Evolutionary conservation across 768 basidiomycete genomes (phyloP).

Genomic region (Mycena metata): DNA sequence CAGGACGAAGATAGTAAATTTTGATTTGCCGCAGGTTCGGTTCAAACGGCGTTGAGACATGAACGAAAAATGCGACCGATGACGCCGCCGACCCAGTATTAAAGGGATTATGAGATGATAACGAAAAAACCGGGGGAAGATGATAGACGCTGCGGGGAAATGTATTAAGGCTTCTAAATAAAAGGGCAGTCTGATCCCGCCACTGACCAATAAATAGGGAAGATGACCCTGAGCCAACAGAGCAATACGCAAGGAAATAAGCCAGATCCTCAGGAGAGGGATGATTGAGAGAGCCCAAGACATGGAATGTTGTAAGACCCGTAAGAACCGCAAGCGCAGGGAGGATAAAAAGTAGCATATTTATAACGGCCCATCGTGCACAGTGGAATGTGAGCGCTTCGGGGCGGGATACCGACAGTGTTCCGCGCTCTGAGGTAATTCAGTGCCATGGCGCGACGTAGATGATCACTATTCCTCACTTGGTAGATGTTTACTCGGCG

Average conservation of each 20-base stretch:
- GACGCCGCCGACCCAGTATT: background rate
- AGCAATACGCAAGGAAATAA: background rate
- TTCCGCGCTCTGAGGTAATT: too few relatives aligned
- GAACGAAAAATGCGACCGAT: conserved; percentile 4
- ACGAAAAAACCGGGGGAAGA: background rate
- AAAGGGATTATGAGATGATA: background rate
- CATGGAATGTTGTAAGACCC: too few relatives aligned
- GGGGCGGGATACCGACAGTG: too few relatives aligned
- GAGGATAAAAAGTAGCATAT: too few relatives aligned
- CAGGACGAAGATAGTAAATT: background rate
- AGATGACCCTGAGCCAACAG: background rate
- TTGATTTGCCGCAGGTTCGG: background rate
- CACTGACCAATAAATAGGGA: background rate
- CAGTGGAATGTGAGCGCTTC: too few relatives aligned
- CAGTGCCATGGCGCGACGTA: too few relatives aligned
- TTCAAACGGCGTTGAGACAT: background rate
- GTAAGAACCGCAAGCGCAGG: too few relatives aligned
- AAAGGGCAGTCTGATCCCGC: background rate
- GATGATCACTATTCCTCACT: too few relatives aligned
- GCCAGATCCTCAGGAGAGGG: too few relatives aligned
- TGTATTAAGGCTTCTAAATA: background rate
- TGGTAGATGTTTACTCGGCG: too few relatives aligned
- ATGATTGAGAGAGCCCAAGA: too few relatives aligned
- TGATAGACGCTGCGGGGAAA: background rate
- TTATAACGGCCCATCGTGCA: too few relatives aligned